Evolutionary conservation across 2,329 filamentous ascomycete genomes (phyloP), one percentile per base, ranked within the genome.

Genomic region (Botrytis elliptica): DNA sequence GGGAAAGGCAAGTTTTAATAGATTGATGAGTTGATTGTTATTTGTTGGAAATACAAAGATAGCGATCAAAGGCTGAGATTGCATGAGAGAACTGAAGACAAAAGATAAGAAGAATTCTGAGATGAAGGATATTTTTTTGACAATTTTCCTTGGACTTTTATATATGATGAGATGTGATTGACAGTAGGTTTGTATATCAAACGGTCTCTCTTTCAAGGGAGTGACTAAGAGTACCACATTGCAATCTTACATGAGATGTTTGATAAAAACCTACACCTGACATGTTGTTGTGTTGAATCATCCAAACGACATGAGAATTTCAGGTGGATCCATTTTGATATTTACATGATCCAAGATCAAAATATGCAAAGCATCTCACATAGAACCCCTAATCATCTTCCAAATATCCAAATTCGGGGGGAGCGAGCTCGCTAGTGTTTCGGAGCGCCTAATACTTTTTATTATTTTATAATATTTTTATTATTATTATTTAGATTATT

Each of bases 51-150:
- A 14, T 14, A 52, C 6, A 12, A 52, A 0, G 9, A n/a, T 22
- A n/a, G 22, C 9, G 4, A n/a, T 52, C 25, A 52, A 14, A 52
- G 8, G 2, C 22, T 12, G 4, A 52, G 22, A 52, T n/a, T n/a
- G 25, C 46, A 12, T 1, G 6, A 12, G n/a, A n/a, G 25, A 14
- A 6, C 5, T n/a, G 49, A n/a, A 14, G 49, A 52, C 9, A 52
- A 52, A 52, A n/a, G 25, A 14, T 4, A 0, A 12, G 14, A 14
- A 52, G 4, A 16, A n/a, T 12, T 14, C 25, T 52, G 49, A 10
- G 9, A 25, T 52, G 10, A 52, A 6, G 12, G 22, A n/a, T n/a
- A 1, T n/a, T 52, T 0, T 3, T 3, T 52, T 5, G 6, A 0
- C 5, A 12, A 14, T n/a, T 6, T n/a, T n/a, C 1, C 3, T 4